phyloP scores from a whole-genome alignment of 257 asterid species.

The Solanum arcanum region DNA sequence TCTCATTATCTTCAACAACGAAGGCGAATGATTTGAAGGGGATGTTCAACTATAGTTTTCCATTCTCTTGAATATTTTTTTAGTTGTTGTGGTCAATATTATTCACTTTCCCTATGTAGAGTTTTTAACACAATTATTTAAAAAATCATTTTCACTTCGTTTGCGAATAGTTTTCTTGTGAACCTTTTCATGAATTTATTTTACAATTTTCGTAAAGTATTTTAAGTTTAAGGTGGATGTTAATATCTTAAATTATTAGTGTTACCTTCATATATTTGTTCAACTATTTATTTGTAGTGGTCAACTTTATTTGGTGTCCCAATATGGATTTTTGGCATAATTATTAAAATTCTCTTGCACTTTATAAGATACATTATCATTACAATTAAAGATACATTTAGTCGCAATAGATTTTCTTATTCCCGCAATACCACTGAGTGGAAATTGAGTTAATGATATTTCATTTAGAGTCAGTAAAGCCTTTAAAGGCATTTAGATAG shows the following conservation, averaged over 20 bases:
- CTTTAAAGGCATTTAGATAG: no score
- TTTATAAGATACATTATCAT: no score
- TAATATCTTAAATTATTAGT: not conserved
- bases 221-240: not conserved
- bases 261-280: no score
- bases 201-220: not conserved
- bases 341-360: no score
- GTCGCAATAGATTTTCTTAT: no score
- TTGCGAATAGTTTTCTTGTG: not conserved
- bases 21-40: not conserved
- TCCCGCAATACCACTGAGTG: no score
- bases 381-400: no score
- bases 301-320: no score
- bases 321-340: no score
- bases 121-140: not conserved
- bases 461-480: no score
- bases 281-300: no score
- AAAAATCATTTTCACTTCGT: not conserved
- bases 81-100: not conserved
- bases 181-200: not conserved
- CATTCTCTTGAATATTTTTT: not conserved
- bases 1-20: not conserved
- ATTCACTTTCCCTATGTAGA: not conserved
- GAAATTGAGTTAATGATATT: no score
- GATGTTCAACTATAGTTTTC: not conserved